Conservation (phyloP, 1,284 basidiomycete species). For the Retiboletus fuscus region DNA sequence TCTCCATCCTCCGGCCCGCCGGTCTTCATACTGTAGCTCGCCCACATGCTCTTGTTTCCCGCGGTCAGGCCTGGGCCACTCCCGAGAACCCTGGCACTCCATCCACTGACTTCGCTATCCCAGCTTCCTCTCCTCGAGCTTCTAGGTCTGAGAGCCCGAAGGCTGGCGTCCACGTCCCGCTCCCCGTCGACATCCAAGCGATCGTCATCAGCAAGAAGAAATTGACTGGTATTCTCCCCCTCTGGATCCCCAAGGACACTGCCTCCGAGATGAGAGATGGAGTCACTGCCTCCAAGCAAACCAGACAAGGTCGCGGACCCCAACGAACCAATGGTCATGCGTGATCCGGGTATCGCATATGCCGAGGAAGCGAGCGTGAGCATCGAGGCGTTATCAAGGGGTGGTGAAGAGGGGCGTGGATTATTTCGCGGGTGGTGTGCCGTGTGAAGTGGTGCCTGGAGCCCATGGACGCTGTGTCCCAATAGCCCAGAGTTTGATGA, state of each 20-base stretch:
- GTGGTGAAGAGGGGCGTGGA: conserved; percentile 89
- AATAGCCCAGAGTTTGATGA: conserved; percentile 42
- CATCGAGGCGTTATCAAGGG: conserved; percentile 91
- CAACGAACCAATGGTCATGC: conserved; percentile 52
- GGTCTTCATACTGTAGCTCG: conserved; percentile 67
- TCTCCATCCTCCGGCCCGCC: conserved; percentile 55
- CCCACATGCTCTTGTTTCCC: conserved; percentile 68
- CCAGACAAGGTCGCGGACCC: conserved; percentile 64
- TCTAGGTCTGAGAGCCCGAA: conserved; percentile 80
- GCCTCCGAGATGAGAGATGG: conserved; percentile 74
- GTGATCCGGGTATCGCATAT: conserved; percentile 75
- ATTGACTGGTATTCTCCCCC: conserved; percentile 76
- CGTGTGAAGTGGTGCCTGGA: conserved; percentile 89
- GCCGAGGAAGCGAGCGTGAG: conserved; percentile 94
- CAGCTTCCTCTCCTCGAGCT: conserved; percentile 86
- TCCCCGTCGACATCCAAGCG: conserved; percentile 63
- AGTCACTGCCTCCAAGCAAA: conserved; percentile 67
- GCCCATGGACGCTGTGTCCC: conserved; percentile 43
- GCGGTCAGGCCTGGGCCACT: conserved; percentile 55
- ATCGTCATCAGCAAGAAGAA: conserved; percentile 70
- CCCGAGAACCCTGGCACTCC: conserved; percentile 77
- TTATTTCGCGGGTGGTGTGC: conserved; percentile 95
- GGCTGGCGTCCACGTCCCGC: conserved; percentile 80
- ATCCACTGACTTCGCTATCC: conserved; percentile 85
- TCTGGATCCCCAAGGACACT: conserved; percentile 63